phyloP scores from a whole-genome alignment of 2,329 filamentous ascomycete genomes.

The Beauveria medogensis region DNA sequence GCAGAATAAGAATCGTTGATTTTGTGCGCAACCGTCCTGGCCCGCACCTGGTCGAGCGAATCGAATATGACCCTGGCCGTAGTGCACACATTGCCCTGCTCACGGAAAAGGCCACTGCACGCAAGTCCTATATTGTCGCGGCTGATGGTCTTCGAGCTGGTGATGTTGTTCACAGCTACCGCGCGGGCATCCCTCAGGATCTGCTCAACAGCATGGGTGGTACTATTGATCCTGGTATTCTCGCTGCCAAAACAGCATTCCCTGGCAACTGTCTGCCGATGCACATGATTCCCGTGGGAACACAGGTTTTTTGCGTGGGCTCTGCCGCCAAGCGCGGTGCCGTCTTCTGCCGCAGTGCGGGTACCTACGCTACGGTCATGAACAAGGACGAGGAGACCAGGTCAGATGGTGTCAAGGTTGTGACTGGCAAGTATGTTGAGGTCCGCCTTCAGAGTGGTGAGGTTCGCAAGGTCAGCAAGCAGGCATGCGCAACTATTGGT shows the following conservation, averaged over 20 bases:
- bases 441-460: slow-evolving; percentile 89
- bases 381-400: slow-evolving; percentile 75
- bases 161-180: slow-evolving; percentile 87
- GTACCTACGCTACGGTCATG: slow-evolving; percentile 81
- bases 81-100: slow-evolving; percentile 89
- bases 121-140: slow-evolving; percentile 88
- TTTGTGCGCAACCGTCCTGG: slow-evolving; percentile 73
- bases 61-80: slow-evolving; percentile 92
- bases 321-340: slow-evolving; percentile 64
- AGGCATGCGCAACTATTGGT: slow-evolving; percentile 91
- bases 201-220: slow-evolving; percentile 90
- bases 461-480: slow-evolving; percentile 77
- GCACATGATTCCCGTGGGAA: slow-evolving; percentile 94
- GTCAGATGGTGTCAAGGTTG: slow-evolving; percentile 50
- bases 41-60: slow-evolving; percentile 80
- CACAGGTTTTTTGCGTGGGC: slow-evolving; percentile 83
- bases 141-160: slow-evolving; percentile 88
- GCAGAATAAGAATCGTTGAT: slow-evolving; percentile 86
- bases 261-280: slow-evolving; percentile 91
- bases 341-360: slow-evolving; percentile 90
- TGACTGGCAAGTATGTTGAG: slow-evolving; percentile 70
- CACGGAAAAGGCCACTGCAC: slow-evolving; percentile 63
- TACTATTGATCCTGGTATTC: slow-evolving; percentile 84
- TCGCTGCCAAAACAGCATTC: slow-evolving; percentile 89
- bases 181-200: slow-evolving; percentile 78